Percentiles rank a stretch among this genome's conserved stretches.
phyloP scores from a whole-genome alignment of 805 yeast species.

The Kregervanrija fluxuum region DNA sequence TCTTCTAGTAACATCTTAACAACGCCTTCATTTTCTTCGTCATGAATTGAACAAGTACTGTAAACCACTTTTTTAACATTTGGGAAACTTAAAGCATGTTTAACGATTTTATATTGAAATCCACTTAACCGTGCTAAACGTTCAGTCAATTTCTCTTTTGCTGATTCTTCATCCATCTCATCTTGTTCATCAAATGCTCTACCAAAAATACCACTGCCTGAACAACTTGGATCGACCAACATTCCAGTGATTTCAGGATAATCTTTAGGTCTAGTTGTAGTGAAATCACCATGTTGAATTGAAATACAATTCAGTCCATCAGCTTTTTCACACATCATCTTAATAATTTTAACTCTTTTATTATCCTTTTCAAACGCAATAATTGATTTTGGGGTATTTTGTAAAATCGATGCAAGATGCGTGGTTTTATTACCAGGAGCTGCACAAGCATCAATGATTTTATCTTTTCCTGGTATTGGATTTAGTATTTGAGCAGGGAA shows the following conservation, averaged over 20 bases:
- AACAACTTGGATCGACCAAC: slow-evolving; percentile 93
- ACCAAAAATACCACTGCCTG: slow-evolving; percentile 98
- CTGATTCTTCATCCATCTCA: slow-evolving; percentile 34
- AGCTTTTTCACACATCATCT: slow-evolving; percentile 75
- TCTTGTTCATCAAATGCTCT: slow-evolving; percentile 52
- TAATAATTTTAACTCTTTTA: slow-evolving; percentile 59
- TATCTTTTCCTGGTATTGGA: slow-evolving; percentile 46
- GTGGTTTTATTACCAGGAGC: slow-evolving; percentile 99
- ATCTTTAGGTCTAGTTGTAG: slow-evolving; percentile 49
- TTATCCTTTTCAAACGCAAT: slow-evolving; percentile 86
- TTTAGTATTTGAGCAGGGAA: slow-evolving; percentile 84
- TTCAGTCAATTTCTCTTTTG: slow-evolving; percentile 33
- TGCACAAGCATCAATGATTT: slow-evolving; percentile 87
- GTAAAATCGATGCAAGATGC: slow-evolving; percentile 68
- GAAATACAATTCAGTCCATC: slow-evolving; percentile 44
- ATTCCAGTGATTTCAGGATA: slow-evolving; percentile 67
- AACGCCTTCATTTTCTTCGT: slow-evolving; percentile 90
- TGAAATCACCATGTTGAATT: slow-evolving; percentile 51
- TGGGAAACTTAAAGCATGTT: slow-evolving; percentile 83
- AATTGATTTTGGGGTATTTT: slow-evolving; percentile 37
- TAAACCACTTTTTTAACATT: slow-evolving; percentile 72
- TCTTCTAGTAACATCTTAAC: slow-evolving; percentile 73
- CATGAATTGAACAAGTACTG: slow-evolving; percentile 92
- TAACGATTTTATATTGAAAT: slow-evolving; percentile 82
- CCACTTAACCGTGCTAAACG: slow-evolving; percentile 70